Conservation (phyloP, 306 rosid genomes). For the Begonia masoniana region DNA sequence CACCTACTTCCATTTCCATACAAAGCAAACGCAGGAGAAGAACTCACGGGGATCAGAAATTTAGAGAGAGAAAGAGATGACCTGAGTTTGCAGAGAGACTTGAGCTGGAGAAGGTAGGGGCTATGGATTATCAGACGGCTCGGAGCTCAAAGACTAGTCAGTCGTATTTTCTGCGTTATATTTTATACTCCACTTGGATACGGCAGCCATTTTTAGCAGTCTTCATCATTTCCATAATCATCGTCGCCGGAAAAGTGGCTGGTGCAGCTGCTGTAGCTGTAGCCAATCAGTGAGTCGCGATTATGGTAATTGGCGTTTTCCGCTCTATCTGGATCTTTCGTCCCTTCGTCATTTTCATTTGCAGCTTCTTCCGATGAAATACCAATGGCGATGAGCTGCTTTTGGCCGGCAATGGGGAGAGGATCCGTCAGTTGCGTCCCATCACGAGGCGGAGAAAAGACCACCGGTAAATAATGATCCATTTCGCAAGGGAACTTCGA, state of each 20-base stretch:
- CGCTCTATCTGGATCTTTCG: constrained; percentile 15
- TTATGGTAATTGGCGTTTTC: neutral
- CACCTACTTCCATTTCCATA: neutral
- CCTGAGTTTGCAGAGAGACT: neutral
- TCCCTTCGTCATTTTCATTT: constrained; percentile 8
- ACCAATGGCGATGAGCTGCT: constrained; percentile 4
- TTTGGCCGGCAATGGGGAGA: constrained; percentile 43
- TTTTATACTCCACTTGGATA: neutral
- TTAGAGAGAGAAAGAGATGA: constrained; percentile 2
- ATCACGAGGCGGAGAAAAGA: constrained; percentile 74
- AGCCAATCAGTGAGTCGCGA: neutral
- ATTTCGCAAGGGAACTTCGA: constrained; percentile 88
- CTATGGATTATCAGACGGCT: constrained; percentile 6
- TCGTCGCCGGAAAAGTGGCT: constrained; percentile 24
- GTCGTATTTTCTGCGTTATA: neutral
- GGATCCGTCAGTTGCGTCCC: constrained; percentile 66
- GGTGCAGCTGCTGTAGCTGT: constrained; percentile 14
- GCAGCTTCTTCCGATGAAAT: neutral
- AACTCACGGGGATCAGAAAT: neutral
- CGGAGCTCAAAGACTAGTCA: constrained; percentile 17
- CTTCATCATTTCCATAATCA: constrained; percentile 3
- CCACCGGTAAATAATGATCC: constrained; percentile 74
- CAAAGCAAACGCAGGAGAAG: neutral
- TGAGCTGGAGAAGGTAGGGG: neutral
- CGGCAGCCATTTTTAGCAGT: neutral